These are phyloP conservation scores for Glycine latifolia DNA, from an alignment of 306 rosid genomes.

Conservation along the genomic window DNA sequence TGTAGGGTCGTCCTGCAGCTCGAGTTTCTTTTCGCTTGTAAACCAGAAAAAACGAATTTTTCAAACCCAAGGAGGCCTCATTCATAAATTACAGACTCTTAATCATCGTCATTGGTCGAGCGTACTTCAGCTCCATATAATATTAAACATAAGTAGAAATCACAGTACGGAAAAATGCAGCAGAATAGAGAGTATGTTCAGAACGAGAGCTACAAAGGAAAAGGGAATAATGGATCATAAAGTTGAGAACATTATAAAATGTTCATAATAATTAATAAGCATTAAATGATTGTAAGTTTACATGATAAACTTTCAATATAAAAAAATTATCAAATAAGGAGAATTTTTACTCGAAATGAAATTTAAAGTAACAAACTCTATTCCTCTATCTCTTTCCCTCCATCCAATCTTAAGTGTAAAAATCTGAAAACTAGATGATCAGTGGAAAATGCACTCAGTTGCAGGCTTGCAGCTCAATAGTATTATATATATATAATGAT, in stretches of 20 bases:
- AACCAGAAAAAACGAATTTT: not conserved
- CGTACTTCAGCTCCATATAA: not conserved
- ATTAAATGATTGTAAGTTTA: not conserved
- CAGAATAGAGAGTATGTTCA: not conserved
- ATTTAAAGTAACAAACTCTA: not conserved
- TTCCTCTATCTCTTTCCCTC: not conserved
- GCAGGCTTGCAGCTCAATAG: conserved; percentile 19
- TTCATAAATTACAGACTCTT: not conserved
- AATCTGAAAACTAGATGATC: conserved; percentile 11
- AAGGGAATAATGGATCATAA: not conserved
- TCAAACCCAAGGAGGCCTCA: not conserved
- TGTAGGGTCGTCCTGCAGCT: not conserved
- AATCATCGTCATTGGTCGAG: not conserved
- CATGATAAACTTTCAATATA: not conserved
- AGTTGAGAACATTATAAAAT: not conserved
- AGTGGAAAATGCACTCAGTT: conserved; percentile 7
- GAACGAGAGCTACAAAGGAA: not conserved
- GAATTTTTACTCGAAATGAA: not conserved
- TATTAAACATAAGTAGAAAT: not conserved
- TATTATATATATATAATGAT: not conserved
- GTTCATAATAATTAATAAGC: not conserved
- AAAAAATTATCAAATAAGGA: not conserved
- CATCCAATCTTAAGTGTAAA: not conserved
- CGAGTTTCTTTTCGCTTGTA: not conserved
- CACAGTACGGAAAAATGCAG: not conserved